Base-by-base conservation (phyloP, 192 early-diverging fungal species). In the Podila horticola region DNA sequence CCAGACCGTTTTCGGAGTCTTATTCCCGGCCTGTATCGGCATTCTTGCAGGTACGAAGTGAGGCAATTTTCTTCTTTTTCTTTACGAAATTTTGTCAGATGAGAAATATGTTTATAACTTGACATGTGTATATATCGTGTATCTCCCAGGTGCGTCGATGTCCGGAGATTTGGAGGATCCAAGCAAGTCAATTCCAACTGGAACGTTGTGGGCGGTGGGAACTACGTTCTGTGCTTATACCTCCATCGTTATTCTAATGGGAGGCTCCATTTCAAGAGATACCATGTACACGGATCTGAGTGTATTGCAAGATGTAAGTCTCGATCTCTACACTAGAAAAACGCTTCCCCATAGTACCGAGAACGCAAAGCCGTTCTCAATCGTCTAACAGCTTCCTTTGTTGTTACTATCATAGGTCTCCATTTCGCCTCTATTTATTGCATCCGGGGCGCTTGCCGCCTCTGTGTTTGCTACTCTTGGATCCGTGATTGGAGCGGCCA, bases 1-100 rank as follows among this genome's bases (percentile, higher is more conserved):
- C 24, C 76, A 85, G 63, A 83, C 79, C 2, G 86, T 92, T 48
- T 89, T 93, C 57, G 87, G 89, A 57, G 85, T 93, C 11, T 81
- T 93, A 26, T 93, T 93, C 73, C 92, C 92, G 0, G 91, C 90
- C 41, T 93, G 92, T 58, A 88, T 88, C 58, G 92, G 91, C 41
- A 88, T 92, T 28, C 86, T 92, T 74, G 90, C 91, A 20, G 84
- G 84, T 85, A 68, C 29, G 29, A 45, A 45, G 41, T 3, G 1
- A 45, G 8, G 2, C 15, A 7, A 41, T 5, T 45, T 17, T 45
- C 41, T 12, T 13, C 41, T 12, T 17, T 45, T 45, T 45, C 15
- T 24, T 17, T 45, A 11, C 41, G 2, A 17, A 45, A 1, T 17
- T 9, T 22, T 64, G 31, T 9, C 19, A 5, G n/a, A 64, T 19